Evolutionary conservation across 1,139 yeast genomes (phyloP), one percentile per base, ranked within the genome.

Genomic region (Kodamaea anthophila): DNA sequence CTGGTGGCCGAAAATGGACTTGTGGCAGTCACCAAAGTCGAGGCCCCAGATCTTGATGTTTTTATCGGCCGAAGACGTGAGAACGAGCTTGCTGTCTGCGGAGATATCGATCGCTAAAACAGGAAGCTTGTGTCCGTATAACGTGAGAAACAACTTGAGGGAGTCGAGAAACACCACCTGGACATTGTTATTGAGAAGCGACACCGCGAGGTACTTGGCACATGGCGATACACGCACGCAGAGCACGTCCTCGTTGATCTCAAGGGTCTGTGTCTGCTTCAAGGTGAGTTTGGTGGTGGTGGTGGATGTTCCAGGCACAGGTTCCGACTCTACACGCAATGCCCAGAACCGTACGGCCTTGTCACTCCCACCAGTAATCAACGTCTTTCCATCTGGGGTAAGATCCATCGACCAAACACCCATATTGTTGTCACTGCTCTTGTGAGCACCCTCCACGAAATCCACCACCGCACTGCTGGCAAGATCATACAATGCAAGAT

Each of bases 1-100:
- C 49, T 87, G 95, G 51, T 91, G 99, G 1, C 94, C 99, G 55
- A 93, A 91, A 19, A 91, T 76, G 3, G 97, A 88, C 53, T 81
- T 82, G 57, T 91, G 98, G 64, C 98, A 91, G 57, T 91, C 99
- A 56, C 99, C 99, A 54, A 91, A 91, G 55, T 91, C 98, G 37
- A 93, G 64, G 29, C 99, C 99, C 99, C 99, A 91, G 35, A 91
- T 82, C 55, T 93, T 87, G 50, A 91, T 85, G 56, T 91, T 91
- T 56, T 91, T 91, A 58, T 91, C 99, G 0, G 98, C 98, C 1
- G 96, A 86, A 5, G 96, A 84, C 0, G 97, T 85, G 32, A 88
- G 78, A 33, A 91, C 70, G 44, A 91, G 57, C 53, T 91, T 91
- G 23, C 91, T 79, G 53, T 91, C 99, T 42, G 59, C 66, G 1